These are phyloP conservation scores for Aspergillus pseudotamarii DNA, from an alignment of 2,329 filamentous ascomycete genomes.

Conservation along the genomic window DNA sequence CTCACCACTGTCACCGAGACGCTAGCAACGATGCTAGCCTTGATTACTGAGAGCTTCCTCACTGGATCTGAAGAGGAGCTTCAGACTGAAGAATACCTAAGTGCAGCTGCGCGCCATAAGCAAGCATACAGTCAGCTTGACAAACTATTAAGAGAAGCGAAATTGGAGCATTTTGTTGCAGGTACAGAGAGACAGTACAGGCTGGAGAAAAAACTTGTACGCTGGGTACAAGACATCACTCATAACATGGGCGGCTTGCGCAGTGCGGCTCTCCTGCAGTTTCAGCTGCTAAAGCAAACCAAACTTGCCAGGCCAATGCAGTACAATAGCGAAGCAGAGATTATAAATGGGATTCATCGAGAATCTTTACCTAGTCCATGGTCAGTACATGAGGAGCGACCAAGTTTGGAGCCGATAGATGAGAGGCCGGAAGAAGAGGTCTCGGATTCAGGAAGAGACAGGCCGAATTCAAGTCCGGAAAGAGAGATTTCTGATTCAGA, in stretches of 20 bases:
- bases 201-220: slow-evolving; percentile 77
- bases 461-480: slow-evolving; percentile 7
- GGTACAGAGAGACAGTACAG: slow-evolving; percentile 79
- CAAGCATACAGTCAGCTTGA: slow-evolving; percentile 70
- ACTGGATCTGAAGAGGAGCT: slow-evolving; percentile 80
- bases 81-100: slow-evolving; percentile 65
- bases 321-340: slow-evolving; percentile 17
- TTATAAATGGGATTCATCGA: slow-evolving; percentile 21
- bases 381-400: slow-evolving; percentile 48
- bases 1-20: slow-evolving; percentile 74
- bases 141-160: slow-evolving; percentile 80
- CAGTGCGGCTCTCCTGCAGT: slow-evolving; percentile 87
- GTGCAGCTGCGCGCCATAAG: slow-evolving; percentile 65
- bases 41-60: slow-evolving; percentile 81
- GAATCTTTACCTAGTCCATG: slow-evolving; percentile 30
- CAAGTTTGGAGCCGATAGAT: slow-evolving; percentile 62
- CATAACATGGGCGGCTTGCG: slow-evolving; percentile 89
- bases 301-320: slow-evolving; percentile 24
- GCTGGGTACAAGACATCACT: slow-evolving; percentile 80
- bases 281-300: slow-evolving; percentile 74
- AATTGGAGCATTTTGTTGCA: slow-evolving; percentile 82
- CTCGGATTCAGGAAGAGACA: slow-evolving; percentile 25
- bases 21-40: slow-evolving; percentile 77
- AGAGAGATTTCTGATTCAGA: slow-evolving; percentile 17
- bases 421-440: slow-evolving; percentile 62